Conservation (phyloP, 2,329 filamentous ascomycete genomes). For the Fusarium sambucinum region DNA sequence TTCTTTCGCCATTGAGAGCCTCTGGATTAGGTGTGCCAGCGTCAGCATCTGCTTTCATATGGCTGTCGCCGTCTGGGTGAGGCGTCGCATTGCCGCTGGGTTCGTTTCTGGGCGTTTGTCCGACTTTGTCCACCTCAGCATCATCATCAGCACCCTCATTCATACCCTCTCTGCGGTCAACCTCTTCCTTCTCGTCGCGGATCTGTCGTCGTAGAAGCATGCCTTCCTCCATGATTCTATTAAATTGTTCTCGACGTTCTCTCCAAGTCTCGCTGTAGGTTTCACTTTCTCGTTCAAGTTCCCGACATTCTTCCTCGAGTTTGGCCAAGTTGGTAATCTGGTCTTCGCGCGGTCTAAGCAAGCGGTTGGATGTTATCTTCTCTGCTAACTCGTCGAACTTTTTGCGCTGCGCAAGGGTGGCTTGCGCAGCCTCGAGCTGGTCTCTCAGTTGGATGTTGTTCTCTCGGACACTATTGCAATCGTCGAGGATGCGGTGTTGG, state of each 20-base stretch:
- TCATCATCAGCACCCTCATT: conserved; percentile 74
- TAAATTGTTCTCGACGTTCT: conserved; percentile 88
- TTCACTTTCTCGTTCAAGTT: conserved; percentile 85
- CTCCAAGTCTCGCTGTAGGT: conserved; percentile 86
- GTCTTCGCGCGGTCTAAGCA: conserved; percentile 86
- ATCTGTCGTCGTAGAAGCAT: conserved; percentile 86
- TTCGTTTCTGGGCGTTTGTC: conserved; percentile 64
- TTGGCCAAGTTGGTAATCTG: conserved; percentile 82
- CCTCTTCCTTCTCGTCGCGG: conserved; percentile 94
- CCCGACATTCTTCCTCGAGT: conserved; percentile 87
- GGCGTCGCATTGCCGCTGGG: conserved; percentile 66
- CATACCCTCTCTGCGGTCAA: conserved; percentile 88
- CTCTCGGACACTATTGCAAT: conserved; percentile 81
- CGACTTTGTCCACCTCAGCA: conserved; percentile 60
- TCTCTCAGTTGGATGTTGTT: conserved; percentile 78
- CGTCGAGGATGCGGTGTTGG: conserved; percentile 81
- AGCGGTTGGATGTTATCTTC: conserved; percentile 83
- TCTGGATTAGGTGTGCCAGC: conserved; percentile 46
- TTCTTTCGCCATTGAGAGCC: conserved; percentile 49
- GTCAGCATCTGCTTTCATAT: conserved; percentile 49
- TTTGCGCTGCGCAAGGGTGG: conserved; percentile 81
- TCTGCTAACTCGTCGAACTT: conserved; percentile 90
- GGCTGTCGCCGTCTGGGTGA: conserved; percentile 58
- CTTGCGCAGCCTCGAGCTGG: conserved; percentile 82
- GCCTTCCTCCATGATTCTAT: conserved; percentile 90